phyloP scores from a whole-genome alignment of 2,329 filamentous ascomycete genomes.

The Cladosporium oxysporum region DNA sequence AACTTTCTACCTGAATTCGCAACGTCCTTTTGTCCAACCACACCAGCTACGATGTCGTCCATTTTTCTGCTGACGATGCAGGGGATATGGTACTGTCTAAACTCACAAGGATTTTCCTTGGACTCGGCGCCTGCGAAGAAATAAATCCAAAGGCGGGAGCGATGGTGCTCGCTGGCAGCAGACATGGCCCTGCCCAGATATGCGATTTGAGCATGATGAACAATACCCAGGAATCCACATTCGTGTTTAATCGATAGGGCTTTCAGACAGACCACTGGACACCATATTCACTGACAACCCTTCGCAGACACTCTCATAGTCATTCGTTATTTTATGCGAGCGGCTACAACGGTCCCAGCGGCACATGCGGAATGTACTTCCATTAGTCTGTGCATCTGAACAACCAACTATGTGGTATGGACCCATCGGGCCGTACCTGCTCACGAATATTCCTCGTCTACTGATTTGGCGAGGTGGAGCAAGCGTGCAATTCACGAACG shows the following conservation, averaged over 20 bases:
- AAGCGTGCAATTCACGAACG: background rate
- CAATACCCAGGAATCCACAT: background rate
- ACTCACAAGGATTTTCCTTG: background rate
- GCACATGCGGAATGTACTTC: background rate
- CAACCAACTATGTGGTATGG: background rate
- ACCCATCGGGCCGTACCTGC: background rate
- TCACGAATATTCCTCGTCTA: background rate
- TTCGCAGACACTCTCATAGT: background rate
- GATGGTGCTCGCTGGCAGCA: background rate
- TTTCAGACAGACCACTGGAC: background rate
- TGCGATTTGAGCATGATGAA: background rate
- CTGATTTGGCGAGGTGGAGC: background rate
- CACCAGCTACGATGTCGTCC: background rate
- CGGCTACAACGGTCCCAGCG: background rate
- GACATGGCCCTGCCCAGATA: background rate
- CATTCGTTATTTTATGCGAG: background rate
- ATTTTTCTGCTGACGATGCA: background rate
- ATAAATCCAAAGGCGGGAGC: background rate
- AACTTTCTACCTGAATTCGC: background rate
- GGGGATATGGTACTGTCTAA: background rate
- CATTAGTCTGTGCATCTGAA: background rate
- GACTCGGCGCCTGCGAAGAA: background rate
- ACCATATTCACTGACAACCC: background rate
- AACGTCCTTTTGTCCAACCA: background rate
- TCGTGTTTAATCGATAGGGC: background rate